These are phyloP conservation scores for Amphibolis antarctica DNA, from an alignment of 106 monocot genomes.

Conservation along the genomic window DNA sequence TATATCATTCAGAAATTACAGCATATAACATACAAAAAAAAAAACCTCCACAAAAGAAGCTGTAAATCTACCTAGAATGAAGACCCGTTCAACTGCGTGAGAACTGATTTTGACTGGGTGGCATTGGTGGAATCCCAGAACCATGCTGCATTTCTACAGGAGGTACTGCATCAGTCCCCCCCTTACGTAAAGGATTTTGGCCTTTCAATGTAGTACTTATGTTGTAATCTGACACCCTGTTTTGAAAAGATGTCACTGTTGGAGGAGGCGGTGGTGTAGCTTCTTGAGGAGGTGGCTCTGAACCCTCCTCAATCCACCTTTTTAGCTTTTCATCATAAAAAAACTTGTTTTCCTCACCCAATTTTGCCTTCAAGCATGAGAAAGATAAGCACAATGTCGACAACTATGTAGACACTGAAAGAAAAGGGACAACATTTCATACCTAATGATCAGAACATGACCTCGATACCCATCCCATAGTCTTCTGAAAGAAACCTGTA, in stretches of 20 bases:
- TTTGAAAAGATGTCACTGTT: conserved; percentile 31
- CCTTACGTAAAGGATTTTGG: conserved; percentile 3
- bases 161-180: conserved; percentile 8
- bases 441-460: conserved; percentile 66
- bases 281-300: conserved; percentile 50
- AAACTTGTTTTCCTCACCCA: conserved; percentile 86
- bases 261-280: conserved; percentile 69
- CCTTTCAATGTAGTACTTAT: conserved; percentile 30
- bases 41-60: neutral
- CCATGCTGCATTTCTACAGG: conserved; percentile 21
- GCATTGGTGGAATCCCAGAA: conserved; percentile 64
- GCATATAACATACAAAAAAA: neutral
- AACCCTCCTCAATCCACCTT: conserved; percentile 96
- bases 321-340: conserved; percentile 95
- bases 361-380: conserved; percentile 44
- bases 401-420: neutral
- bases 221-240: conserved; percentile 35
- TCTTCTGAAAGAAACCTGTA: conserved; percentile 61
- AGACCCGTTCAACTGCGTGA: conserved; percentile 67
- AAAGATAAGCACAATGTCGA: neutral
- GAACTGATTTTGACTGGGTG: conserved; percentile 77
- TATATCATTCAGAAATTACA: neutral
- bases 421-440: neutral
- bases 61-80: conserved; percentile 49
- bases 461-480: conserved; percentile 85